phyloP scores from a whole-genome alignment of 768 basidiomycete genomes.

The Calocybe cyanea region DNA sequence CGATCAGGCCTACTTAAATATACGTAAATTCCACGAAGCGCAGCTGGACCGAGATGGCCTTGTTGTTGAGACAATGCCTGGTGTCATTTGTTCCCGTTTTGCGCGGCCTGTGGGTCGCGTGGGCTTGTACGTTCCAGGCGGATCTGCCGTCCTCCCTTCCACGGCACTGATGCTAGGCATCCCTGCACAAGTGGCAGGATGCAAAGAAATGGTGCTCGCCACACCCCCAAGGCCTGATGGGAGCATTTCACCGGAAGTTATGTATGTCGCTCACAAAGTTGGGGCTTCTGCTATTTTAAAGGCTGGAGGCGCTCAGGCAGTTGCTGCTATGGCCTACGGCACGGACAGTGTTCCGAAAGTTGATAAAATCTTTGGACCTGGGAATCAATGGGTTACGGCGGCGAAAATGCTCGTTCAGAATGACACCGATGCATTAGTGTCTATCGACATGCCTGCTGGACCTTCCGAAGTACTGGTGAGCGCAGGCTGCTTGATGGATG shows the following conservation, averaged over 20 bases:
- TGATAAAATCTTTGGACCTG: conserved; percentile 98
- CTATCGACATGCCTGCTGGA: conserved; percentile 99
- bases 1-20: conserved; percentile 86
- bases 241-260: conserved; percentile 91
- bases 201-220: conserved; percentile 86
- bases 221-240: conserved; percentile 96
- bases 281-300: conserved; percentile 89
- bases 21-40: conserved; percentile 87
- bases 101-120: conserved; percentile 94
- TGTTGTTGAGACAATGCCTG: conserved; percentile 95
- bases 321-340: conserved; percentile 95
- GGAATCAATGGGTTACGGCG: conserved; percentile 99
- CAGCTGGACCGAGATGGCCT: conserved; percentile 72
- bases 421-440: conserved; percentile 92
- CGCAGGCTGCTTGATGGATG: conserved; percentile 14
- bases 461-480: conserved; percentile 95
- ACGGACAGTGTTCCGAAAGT: conserved; percentile 95
- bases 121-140: conserved; percentile 95
- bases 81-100: conserved; percentile 93
- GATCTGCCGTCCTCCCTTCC: conserved; percentile 92
- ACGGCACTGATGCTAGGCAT: conserved; percentile 98
- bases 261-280: conserved; percentile 91
- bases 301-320: conserved; percentile 95
- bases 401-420: conserved; percentile 99
- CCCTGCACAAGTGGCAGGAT: conserved; percentile 96